Evolutionary conservation across 106 monocot genomes (phyloP), one percentile per base, ranked within the genome.

Genomic region (Acorus calamus): DNA sequence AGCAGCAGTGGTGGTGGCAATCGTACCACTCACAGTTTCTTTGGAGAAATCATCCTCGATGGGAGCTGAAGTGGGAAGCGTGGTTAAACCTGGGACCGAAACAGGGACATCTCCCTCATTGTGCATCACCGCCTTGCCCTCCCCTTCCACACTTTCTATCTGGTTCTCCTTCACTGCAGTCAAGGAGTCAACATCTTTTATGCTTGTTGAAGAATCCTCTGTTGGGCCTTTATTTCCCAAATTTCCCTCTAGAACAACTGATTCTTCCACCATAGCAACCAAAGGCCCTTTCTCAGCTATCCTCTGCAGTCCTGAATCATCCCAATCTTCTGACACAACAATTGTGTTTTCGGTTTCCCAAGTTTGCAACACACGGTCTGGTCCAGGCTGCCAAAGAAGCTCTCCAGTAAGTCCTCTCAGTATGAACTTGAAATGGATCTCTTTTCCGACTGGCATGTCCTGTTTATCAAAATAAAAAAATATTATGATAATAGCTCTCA

Each of bases 341-440:
- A 88, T 73, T 6, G 69, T 88, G 3, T 78, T 80, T 44, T 11
- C 2, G 0, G 80, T 80, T 11, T 78, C 75, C 71, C 68, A 68
- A 10, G 45, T 67, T 42, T 61, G 47, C 3, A 88, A 28, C 5
- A 58, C 42, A 75, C 83, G 77, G 60, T 88, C 79, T 9, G 77
- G 78, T 6, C 77, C 83, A 42, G 80, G 80, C 53, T 88, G 87
- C 87, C 87, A 88, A 13, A 58, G 14, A 11, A 83, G 13, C 44
- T 77, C 74, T 42, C 80, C 83, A 3, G 77, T 72, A 28, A 46
- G 2, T 11, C 52, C 46, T 74, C 47, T 41, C 3, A 83, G 81
- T 56, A 84, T 49, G 60, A 81, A 84, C 69, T 88, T 88, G 78
- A 81, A 88, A 60, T 76, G 65, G 8, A 88, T 56, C 44, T 56